phyloP scores from a whole-genome alignment of 75 land plant species.

The Chamaecyparis obtusa region DNA sequence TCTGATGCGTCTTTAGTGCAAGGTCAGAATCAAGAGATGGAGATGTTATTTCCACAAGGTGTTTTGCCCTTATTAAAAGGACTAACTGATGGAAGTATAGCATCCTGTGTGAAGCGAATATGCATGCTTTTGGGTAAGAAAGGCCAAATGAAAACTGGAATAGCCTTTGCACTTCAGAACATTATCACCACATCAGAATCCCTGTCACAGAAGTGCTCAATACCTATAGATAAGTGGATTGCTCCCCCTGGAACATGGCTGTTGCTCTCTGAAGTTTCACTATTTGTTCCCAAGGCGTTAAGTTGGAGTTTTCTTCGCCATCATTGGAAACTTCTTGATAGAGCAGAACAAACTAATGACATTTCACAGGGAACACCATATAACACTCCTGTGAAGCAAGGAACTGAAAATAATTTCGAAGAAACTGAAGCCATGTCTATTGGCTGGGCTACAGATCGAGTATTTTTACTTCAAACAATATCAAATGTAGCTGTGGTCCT shows the following conservation, averaged over 20 bases:
- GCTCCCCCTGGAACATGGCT: slow-evolving; percentile 90
- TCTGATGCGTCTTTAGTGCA: background rate
- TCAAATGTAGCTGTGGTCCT: slow-evolving; percentile 82
- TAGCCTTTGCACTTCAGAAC: slow-evolving; percentile 66
- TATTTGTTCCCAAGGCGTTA: slow-evolving; percentile 65
- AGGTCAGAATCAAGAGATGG: slow-evolving; percentile 30
- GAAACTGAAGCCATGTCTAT: slow-evolving; percentile 33
- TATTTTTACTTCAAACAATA: slow-evolving; percentile 73
- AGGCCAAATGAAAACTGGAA: slow-evolving; percentile 43
- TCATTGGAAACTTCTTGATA: slow-evolving; percentile 82
- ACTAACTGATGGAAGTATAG: slow-evolving; percentile 54
- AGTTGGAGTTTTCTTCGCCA: slow-evolving; percentile 78
- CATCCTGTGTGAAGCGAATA: slow-evolving; percentile 69
- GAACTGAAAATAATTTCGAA: slow-evolving; percentile 3
- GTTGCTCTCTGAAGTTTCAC: slow-evolving; percentile 81
- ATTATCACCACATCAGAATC: slow-evolving; percentile 66
- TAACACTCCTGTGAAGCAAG: slow-evolving; percentile 12
- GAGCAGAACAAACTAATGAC: slow-evolving; percentile 13
- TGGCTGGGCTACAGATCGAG: slow-evolving; percentile 72
- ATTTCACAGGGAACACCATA: slow-evolving; percentile 12
- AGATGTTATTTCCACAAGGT: slow-evolving; percentile 40
- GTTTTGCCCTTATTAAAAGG: slow-evolving; percentile 50
- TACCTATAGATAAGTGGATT: slow-evolving; percentile 48
- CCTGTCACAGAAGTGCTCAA: slow-evolving; percentile 35
- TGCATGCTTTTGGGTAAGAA: slow-evolving; percentile 81